A percentile compares a stretch with the other conserved stretches of the same genome.
Evolutionary conservation across 2,329 filamentous ascomycete species (phyloP).

Genomic region (Fusarium sp.): DNA sequence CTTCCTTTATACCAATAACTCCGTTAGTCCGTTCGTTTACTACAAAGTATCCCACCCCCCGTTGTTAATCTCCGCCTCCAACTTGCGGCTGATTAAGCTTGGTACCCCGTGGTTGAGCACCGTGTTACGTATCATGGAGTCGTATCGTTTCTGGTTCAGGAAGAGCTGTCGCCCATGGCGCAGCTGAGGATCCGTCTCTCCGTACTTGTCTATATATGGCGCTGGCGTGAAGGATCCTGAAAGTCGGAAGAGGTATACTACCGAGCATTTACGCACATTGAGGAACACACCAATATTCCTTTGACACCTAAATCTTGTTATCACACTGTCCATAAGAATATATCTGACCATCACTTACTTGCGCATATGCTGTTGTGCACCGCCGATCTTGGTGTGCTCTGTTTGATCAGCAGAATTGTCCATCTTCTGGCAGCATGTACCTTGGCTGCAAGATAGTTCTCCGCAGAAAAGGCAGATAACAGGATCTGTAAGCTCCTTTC

Average conservation of each 20-base stretch:
- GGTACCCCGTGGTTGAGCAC: slow-evolving; percentile 91
- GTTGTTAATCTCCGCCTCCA: slow-evolving; percentile 96
- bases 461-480: slow-evolving; percentile 95
- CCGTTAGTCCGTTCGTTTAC: background rate
- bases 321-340: slow-evolving; percentile 1
- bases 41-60: slow-evolving; percentile 89
- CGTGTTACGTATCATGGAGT: slow-evolving; percentile 84
- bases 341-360: slow-evolving; percentile 69
- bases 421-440: slow-evolving; percentile 85
- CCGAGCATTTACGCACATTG: slow-evolving; percentile 95
- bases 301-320: slow-evolving; percentile 76
- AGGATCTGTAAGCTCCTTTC: slow-evolving; percentile 91
- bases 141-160: slow-evolving; percentile 93
- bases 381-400: slow-evolving; percentile 71
- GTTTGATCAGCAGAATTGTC: slow-evolving; percentile 59
- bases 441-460: slow-evolving; percentile 96
- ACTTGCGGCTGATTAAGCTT: slow-evolving; percentile 86
- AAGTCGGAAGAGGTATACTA: slow-evolving; percentile 85
- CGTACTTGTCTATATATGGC: slow-evolving; percentile 95
- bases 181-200: slow-evolving; percentile 93
- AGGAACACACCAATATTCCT: slow-evolving; percentile 93
- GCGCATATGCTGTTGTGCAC: slow-evolving; percentile 89
- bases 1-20: slow-evolving; percentile 5
- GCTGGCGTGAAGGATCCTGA: slow-evolving; percentile 88
- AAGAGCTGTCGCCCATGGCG: slow-evolving; percentile 89